A percentile compares a stretch with the other conserved stretches of the same genome.
Conservation (phyloP, 805 yeast genomes). For the Ogataea methanolica region DNA sequence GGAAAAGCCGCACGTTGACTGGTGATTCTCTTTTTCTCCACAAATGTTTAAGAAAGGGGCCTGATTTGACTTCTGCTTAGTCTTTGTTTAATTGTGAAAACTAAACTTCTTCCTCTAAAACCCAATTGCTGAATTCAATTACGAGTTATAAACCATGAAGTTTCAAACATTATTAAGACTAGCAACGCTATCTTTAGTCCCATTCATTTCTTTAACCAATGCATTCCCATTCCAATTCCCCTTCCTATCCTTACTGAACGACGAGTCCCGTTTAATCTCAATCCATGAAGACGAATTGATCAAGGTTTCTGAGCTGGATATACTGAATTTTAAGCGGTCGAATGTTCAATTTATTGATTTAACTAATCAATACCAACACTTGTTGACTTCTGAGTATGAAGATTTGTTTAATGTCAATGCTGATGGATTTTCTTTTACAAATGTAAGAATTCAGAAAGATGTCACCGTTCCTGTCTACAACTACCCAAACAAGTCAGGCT, state of each 20-base stretch:
- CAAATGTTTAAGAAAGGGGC: too few species aligned
- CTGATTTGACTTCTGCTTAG: too few species aligned
- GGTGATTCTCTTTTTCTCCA: too few species aligned
- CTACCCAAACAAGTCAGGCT: slow-evolving; percentile 47
- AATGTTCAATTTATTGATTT: slow-evolving; percentile 39
- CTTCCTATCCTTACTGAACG: background rate
- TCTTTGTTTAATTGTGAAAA: too few species aligned
- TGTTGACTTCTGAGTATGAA: background rate
- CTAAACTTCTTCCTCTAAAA: too few species aligned
- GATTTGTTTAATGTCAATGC: background rate
- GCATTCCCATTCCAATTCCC: background rate
- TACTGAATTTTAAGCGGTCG: slow-evolving; percentile 29
- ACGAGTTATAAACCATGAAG: too few species aligned
- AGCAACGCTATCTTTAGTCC: too few species aligned
- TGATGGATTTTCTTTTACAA: background rate
- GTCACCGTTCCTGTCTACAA: slow-evolving; percentile 26
- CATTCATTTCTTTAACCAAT: background rate
- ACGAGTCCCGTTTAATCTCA: slow-evolving; percentile 6
- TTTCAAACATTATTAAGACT: too few species aligned
- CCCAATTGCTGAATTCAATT: too few species aligned
- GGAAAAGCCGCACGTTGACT: too few species aligned
- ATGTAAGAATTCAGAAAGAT: slow-evolving; percentile 2
- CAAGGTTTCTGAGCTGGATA: slow-evolving; percentile 32
- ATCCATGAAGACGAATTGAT: slow-evolving; percentile 4
- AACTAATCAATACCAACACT: slow-evolving; percentile 20